Evolutionary conservation across 495 filamentous ascomycete genomes (phyloP), one percentile per base, ranked within the genome.

Genomic region (Jackrogersella minutella): DNA sequence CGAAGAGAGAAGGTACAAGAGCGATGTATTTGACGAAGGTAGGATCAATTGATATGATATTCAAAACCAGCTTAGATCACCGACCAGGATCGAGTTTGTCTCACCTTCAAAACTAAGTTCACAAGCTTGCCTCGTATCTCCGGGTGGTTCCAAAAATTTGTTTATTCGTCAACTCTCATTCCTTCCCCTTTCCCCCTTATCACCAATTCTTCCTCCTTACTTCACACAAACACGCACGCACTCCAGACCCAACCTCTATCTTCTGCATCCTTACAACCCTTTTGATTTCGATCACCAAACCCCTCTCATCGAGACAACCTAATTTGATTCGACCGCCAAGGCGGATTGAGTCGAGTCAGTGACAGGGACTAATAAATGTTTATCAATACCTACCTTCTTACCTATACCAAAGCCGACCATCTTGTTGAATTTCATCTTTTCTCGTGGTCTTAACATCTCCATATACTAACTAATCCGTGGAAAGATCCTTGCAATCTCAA

Each of bases 81-180:
- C 36, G 31, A 14, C 37, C 43, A 33, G 50, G 51, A 56, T 64
- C 54, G 9, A 57, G 52, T 61, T 9, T 64, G 66, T 69, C 60
- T 69, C 66, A 69, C 66, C 55, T 60, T 57, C 14, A 22, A 54
- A 61, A 64, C 60, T 64, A 69, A 69, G 47, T 64, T 69, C 64
- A 37, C 30, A 59, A 53, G 44, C 26, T n/a, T 50, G 39, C 56
- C 26, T 60, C 41, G 56, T 41, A 28, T 54, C 36, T 41, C 44
- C 33, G 14, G 39, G 28, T 53, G 11, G 7, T 58, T 59, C 34
- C n/a, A n/a, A n/a, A n/a, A n/a, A n/a, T n/a, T 62, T 30, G 51
- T 54, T 37, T n/a, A n/a, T n/a, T n/a, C n/a, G 24, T 40, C 46
- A 24, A 63, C n/a, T 53, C 26, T 60, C 47, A 50, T 39, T 16